These are phyloP conservation scores for Vitis hybrid DNA, from an alignment of 177 flowering plant genomes.

Conservation along the genomic window DNA sequence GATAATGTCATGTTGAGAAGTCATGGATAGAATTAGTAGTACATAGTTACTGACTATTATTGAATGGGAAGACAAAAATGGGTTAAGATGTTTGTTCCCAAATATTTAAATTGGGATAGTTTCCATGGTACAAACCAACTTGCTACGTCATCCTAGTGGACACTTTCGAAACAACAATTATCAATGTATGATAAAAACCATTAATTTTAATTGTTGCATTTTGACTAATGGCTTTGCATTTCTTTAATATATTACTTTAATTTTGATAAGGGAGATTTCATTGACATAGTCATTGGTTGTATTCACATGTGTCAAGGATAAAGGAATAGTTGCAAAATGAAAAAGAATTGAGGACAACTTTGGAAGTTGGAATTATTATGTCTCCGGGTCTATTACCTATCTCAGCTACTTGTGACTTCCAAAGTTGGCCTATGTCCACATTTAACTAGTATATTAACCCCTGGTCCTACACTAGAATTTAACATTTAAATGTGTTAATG, in stretches of 20 bases:
- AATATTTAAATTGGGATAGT: too few species aligned
- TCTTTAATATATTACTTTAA: neutral
- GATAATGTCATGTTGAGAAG: too few species aligned
- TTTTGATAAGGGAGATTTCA: neutral
- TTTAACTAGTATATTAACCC: conserved; percentile 1
- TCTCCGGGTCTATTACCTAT: conserved; percentile 25
- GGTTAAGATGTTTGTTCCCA: too few species aligned
- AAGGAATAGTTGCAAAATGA: conserved; percentile 77
- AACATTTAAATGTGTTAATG: conserved; percentile 37
- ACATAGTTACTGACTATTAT: too few species aligned
- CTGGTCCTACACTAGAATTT: conserved; percentile 5
- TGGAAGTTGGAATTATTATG: conserved; percentile 65
- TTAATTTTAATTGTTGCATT: too few species aligned
- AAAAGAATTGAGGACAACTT: conserved; percentile 52
- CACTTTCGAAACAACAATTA: too few species aligned
- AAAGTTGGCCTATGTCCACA: conserved; percentile 45
- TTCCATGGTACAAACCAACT: too few species aligned
- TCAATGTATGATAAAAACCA: too few species aligned
- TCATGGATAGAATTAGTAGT: too few species aligned
- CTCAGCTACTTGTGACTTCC: conserved; percentile 30
- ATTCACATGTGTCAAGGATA: conserved; percentile 64
- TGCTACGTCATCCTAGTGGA: too few species aligned
- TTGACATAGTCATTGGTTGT: neutral
- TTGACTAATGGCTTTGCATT: too few species aligned
- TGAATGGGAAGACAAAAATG: too few species aligned